Evolutionary conservation across 176 grass and related monocot genomes (phyloP).

Genomic region (Hordeum marinum): DNA sequence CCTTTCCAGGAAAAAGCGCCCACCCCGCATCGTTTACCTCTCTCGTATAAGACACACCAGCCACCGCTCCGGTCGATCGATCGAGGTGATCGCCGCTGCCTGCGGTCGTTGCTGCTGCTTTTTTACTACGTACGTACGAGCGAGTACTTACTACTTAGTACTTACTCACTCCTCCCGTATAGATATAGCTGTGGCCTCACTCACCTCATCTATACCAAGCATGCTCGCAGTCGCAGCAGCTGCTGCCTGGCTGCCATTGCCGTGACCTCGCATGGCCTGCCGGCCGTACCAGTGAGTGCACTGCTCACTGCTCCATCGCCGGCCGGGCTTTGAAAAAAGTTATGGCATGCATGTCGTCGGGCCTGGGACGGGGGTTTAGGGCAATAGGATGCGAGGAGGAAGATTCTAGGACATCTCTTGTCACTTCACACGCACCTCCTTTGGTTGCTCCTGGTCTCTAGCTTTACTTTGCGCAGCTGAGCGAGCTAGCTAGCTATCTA

Average conservation of each 20-base stretch:
- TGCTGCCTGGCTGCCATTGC: background rate
- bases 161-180: background rate
- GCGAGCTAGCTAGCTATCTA: background rate
- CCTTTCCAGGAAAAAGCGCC: constrained; percentile 68
- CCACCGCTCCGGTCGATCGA: background rate
- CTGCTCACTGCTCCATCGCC: constrained; percentile 14
- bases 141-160: too few species aligned
- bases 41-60: constrained; percentile 29
- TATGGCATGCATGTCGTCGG: constrained; percentile 32
- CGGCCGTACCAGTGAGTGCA: background rate
- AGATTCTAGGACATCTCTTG: constrained; percentile 65
- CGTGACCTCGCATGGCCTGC: constrained; percentile 1
- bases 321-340: constrained; percentile 25
- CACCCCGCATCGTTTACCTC: constrained; percentile 30
- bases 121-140: background rate
- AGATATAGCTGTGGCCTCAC: background rate
- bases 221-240: background rate
- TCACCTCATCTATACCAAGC: background rate
- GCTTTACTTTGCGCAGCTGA: constrained; percentile 17
- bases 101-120: background rate
- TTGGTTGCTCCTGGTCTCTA: constrained; percentile 38
- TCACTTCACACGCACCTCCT: constrained; percentile 43
- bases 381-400: constrained; percentile 27
- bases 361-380: constrained; percentile 8
- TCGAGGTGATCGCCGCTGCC: background rate